Evolutionary conservation across 116 monocot species (phyloP).

Genomic region (Phalaenopsis hybrid): DNA sequence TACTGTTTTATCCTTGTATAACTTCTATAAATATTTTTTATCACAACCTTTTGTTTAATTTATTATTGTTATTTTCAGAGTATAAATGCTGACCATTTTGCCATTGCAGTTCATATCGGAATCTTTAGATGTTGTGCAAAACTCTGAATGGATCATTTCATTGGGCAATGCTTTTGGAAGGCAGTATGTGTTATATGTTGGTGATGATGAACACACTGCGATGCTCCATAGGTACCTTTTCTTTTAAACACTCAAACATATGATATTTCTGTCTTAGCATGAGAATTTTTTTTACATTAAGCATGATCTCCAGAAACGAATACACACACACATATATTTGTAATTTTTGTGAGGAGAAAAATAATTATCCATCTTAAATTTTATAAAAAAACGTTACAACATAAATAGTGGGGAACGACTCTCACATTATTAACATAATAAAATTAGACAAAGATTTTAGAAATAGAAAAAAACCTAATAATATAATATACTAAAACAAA

Average conservation of each 20-base stretch:
- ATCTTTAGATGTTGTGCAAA: conserved; percentile 85
- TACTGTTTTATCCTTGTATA: background rate
- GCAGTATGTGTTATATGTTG: conserved; percentile 68
- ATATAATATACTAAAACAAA: too few relatives aligned
- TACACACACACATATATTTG: background rate
- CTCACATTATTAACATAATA: too few relatives aligned
- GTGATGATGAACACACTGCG: conserved; percentile 66
- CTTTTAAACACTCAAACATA: background rate
- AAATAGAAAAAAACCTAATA: too few relatives aligned
- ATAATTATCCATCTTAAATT: too few relatives aligned
- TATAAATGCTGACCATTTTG: conserved; percentile 10
- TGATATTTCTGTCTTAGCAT: background rate
- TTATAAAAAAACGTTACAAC: too few relatives aligned
- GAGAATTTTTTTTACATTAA: background rate
- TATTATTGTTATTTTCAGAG: background rate
- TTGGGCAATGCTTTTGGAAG: conserved; percentile 82
- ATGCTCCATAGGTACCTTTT: conserved; percentile 72
- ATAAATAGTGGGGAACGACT: too few relatives aligned
- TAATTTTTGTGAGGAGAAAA: background rate
- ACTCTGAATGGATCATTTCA: conserved; percentile 68
- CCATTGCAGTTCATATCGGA: conserved; percentile 78
- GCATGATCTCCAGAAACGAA: background rate
- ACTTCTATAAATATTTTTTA: background rate
- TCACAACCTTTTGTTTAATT: background rate
- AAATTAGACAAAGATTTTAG: too few relatives aligned